Conservation (phyloP, 306 rosid species). For the Vigna hirtella region DNA sequence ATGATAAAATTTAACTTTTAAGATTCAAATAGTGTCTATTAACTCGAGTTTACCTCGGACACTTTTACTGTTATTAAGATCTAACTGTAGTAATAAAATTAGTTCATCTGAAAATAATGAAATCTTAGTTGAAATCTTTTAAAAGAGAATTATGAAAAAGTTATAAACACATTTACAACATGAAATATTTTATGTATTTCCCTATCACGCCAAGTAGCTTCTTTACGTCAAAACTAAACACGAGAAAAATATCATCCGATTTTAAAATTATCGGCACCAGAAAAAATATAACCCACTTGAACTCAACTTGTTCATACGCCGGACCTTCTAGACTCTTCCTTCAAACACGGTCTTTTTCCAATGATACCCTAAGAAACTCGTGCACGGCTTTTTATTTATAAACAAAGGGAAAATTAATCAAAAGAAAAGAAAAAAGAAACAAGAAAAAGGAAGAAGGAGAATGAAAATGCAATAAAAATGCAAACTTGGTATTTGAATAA, state of each 20-base stretch:
- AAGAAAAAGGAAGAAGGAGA: not conserved
- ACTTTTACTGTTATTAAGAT: not conserved
- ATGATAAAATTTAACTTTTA: not conserved
- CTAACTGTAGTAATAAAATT: not conserved
- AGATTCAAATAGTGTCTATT: not conserved
- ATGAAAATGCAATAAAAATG: not conserved
- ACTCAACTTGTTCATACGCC: slow-evolving; percentile 36
- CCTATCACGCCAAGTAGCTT: slow-evolving; percentile 19
- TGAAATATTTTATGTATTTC: slow-evolving; percentile 18
- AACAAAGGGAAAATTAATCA: not conserved
- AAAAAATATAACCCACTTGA: slow-evolving; percentile 31
- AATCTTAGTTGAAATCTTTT: not conserved
- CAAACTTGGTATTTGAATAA: not conserved
- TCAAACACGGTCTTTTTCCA: slow-evolving; percentile 15
- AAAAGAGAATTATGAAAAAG: not conserved
- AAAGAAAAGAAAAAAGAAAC: not conserved
- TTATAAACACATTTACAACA: not conserved
- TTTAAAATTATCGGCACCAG: not conserved
- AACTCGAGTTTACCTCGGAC: not conserved
- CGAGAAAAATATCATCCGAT: not conserved
- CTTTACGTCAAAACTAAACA: slow-evolving; percentile 19
- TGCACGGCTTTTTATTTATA: slow-evolving; percentile 14
- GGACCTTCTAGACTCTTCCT: slow-evolving; percentile 38
- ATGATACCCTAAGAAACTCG: slow-evolving; percentile 20
- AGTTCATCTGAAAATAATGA: not conserved